Conservation (phyloP, 768 basidiomycete species). For the Flagelloscypha sp. region DNA sequence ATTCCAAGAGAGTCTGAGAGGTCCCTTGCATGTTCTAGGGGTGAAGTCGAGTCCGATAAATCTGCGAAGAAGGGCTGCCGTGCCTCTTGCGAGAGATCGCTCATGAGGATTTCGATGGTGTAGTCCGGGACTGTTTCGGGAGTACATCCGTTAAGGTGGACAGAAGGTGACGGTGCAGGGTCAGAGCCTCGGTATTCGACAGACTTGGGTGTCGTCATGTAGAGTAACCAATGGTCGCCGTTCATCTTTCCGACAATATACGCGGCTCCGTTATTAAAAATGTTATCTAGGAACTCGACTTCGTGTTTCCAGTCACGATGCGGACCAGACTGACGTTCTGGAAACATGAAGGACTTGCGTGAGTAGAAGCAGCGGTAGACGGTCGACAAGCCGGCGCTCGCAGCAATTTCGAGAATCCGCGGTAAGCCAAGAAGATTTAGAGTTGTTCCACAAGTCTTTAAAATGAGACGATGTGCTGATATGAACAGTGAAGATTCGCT, state of each 20-base stretch:
- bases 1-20: conserved; percentile 74
- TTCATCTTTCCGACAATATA: conserved; percentile 97
- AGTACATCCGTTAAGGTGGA: conserved; percentile 10
- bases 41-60: conserved; percentile 24
- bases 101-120: conserved; percentile 98
- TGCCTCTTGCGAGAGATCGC: conserved; percentile 69
- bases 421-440: conserved; percentile 93
- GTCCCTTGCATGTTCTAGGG: conserved; percentile 45
- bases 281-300: conserved; percentile 82
- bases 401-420: conserved; percentile 89
- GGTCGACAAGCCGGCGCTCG: conserved; percentile 50
- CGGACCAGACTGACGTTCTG: conserved; percentile 87
- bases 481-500: conserved; percentile 98
- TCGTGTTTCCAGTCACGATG: conserved; percentile 93
- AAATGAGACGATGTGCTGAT: conserved; percentile 88
- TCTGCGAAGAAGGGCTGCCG: conserved; percentile 67
- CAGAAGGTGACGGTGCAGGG: conserved; percentile 9
- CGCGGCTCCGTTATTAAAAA: conserved; percentile 83
- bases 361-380: conserved; percentile 96
- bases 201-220: conserved; percentile 78
- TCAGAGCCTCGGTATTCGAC: conserved; percentile 19
- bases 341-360: conserved; percentile 98
- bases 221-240: conserved; percentile 97
- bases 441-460: conserved; percentile 98
- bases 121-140: conserved; percentile 53